Evolutionary conservation across 2,329 filamentous ascomycete species (phyloP), one percentile per base, ranked within the genome.

Genomic region (Pseudogymnoascus pannorum): DNA sequence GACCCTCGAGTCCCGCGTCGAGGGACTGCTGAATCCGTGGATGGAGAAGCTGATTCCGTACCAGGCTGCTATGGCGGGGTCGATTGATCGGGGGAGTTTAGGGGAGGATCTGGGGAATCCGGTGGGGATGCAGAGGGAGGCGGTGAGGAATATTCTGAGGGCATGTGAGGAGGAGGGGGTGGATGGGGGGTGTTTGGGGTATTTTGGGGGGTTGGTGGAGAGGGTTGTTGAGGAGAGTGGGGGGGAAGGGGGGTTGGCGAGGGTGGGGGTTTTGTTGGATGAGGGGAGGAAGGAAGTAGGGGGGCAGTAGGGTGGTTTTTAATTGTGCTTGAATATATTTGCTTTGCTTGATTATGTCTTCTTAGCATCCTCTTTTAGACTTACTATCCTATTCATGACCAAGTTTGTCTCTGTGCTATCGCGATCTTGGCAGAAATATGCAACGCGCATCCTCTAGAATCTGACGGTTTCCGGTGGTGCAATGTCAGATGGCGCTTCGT

Each of bases 331-430:
- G 38, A 42, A n/a, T n/a, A n/a, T n/a, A n/a, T n/a, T n/a, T n/a
- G n/a, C n/a, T n/a, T 8, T 9, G 11, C 35, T 36, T 16, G n/a
- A 38, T 44, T 44, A 44, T 22, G 40, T 20, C 40, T 24, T 44
- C 40, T 44, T 44, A 11, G 20, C 12, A 24, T 44, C 40, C 40
- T 44, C 40, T 4, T 44, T 24, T 14, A 44, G 40, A 24, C 40
- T 90, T 20, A 97, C 92, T 70, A 97, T 97, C 59, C 91, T 83
- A 76, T 97, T 97, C 31, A 97, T 77, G 51, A 97, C 83, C 66
- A 96, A 79, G 73, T 87, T 90, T 16, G 91, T 88, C 29, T 85
- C 83, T 0, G 85, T 88, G 63, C 86, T 90, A 69, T 96, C 91
- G 57, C 82, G 84, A 72, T 97, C 92, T 73, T 95, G 79, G 64